phyloP scores from a whole-genome alignment of 1,139 yeast species.

The Debaryomyces robertsiae region DNA sequence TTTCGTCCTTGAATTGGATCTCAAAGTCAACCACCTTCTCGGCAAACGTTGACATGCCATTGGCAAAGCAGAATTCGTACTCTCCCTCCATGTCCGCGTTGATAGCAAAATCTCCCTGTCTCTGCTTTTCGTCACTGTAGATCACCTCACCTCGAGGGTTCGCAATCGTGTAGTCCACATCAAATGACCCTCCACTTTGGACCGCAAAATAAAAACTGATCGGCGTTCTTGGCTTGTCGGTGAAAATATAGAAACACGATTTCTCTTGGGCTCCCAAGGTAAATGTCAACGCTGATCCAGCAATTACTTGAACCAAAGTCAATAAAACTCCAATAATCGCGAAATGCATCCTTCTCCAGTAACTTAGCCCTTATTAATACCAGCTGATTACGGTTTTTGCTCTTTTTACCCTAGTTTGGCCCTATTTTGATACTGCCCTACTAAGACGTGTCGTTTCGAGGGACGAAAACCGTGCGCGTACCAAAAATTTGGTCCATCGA shows the following conservation, averaged over 20 bases:
- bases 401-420: background rate
- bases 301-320: slow-evolving; percentile 29
- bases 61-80: slow-evolving; percentile 88
- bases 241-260: slow-evolving; percentile 77
- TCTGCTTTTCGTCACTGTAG: slow-evolving; percentile 62
- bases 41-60: slow-evolving; percentile 83
- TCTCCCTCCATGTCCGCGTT: slow-evolving; percentile 75
- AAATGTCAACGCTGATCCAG: slow-evolving; percentile 72
- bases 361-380: background rate
- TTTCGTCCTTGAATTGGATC: slow-evolving; percentile 60
- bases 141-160: slow-evolving; percentile 67
- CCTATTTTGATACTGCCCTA: slow-evolving; percentile 2
- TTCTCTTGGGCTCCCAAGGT: slow-evolving; percentile 75
- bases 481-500: background rate
- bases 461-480: slow-evolving; percentile 1
- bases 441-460: slow-evolving; percentile 13
- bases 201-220: slow-evolving; percentile 89
- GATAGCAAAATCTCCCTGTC: slow-evolving; percentile 86
- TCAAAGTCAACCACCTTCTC: slow-evolving; percentile 92
- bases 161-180: slow-evolving; percentile 74
- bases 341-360: slow-evolving; percentile 17
- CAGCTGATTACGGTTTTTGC: background rate
- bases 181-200: slow-evolving; percentile 86
- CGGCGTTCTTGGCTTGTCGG: slow-evolving; percentile 61
- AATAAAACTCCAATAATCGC: slow-evolving; percentile 23